phyloP scores from a whole-genome alignment of 1,284 basidiomycete genomes.

The Fomitopsis schrenkii region DNA sequence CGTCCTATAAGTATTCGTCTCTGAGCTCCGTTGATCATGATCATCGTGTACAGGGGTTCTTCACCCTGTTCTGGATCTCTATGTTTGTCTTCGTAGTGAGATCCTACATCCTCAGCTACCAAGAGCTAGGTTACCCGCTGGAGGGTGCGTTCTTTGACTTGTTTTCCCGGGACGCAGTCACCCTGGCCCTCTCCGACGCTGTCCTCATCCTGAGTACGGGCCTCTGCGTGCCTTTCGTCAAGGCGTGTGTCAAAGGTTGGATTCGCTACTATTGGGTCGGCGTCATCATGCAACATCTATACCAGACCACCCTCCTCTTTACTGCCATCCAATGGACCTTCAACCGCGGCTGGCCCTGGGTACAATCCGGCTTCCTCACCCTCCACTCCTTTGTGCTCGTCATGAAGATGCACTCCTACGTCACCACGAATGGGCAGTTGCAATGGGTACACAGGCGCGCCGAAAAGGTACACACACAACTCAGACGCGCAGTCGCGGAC shows the following conservation, averaged over 20 bases:
- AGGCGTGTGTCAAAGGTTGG: slow-evolving; percentile 72
- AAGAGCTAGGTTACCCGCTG: slow-evolving; percentile 74
- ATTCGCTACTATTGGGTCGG: slow-evolving; percentile 77
- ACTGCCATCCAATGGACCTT: slow-evolving; percentile 83
- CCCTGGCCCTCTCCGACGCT: slow-evolving; percentile 82
- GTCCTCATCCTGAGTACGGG: slow-evolving; percentile 76
- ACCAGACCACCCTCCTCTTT: slow-evolving; percentile 70
- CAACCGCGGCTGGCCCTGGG: slow-evolving; percentile 94
- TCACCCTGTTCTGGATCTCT: slow-evolving; percentile 88
- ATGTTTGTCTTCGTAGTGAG: slow-evolving; percentile 78
- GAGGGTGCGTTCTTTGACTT: slow-evolving; percentile 82
- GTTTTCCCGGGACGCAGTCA: slow-evolving; percentile 84
- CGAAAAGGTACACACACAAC: slow-evolving; percentile 35
- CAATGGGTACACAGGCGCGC: slow-evolving; percentile 51
- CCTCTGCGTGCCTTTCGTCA: slow-evolving; percentile 81
- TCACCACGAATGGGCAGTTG: slow-evolving; percentile 86
- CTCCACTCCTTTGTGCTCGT: slow-evolving; percentile 90
- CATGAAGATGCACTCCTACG: slow-evolving; percentile 98
- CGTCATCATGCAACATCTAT: slow-evolving; percentile 70
- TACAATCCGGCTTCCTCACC: slow-evolving; percentile 94
- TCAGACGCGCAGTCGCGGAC: slow-evolving; percentile 44
- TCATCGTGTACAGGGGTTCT: slow-evolving; percentile 67
- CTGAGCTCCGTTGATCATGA: background rate
- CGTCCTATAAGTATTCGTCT: slow-evolving; percentile 18
- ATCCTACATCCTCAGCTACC: slow-evolving; percentile 76